Base-by-base conservation (phyloP, 148 eudicot species). In the Camellia japonica region DNA sequence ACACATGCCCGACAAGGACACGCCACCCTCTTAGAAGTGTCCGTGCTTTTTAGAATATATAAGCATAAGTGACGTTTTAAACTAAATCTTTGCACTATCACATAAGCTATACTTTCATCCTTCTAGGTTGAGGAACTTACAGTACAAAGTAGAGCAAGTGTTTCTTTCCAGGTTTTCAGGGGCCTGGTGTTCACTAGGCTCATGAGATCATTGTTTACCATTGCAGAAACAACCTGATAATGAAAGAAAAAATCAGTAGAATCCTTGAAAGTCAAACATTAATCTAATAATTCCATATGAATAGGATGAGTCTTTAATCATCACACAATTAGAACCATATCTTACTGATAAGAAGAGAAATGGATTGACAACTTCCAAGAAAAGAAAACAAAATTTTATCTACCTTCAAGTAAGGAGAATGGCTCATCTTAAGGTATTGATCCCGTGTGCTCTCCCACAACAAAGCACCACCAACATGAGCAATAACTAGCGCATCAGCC, bases 401-500 rank as follows among this genome's bases (percentile, higher is more conserved):
- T 79, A 93, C 99, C 98, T 96, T 93, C 13, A 96, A 88, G 87
- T 96, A 96, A 23, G 99, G 92, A 20, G 90, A 87, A 46, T 73
- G 79, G 60, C 90, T 90, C 84, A 70, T 90, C 86, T 88, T 93
- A 78, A 96, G 87, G 86, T 91, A 96, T 75, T 87, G 95, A 80
- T 91, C 91, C 51, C 93, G 92, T 30, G 97, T 92, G 78, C 83
- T 87, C 82, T 93, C 97, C 99, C 98, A 93, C 84, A 96, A 87
- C 68, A 92, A 84, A 81, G 82, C 80, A 80, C 93, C 94, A 77
- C 98, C 98, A 69, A 89, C 91, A 80, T 93, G 91, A 76, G 99
- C 93, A 85, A 96, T 96, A 85, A 93, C 99, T 83, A 96, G 85
- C 78, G 99, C 99, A 93, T 96, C 99, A 73, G 99, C 99, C 89